These are phyloP conservation scores for Scheffersomyces cryptocercus DNA, from an alignment of 1,139 yeast genomes.

Conservation along the genomic window DNA sequence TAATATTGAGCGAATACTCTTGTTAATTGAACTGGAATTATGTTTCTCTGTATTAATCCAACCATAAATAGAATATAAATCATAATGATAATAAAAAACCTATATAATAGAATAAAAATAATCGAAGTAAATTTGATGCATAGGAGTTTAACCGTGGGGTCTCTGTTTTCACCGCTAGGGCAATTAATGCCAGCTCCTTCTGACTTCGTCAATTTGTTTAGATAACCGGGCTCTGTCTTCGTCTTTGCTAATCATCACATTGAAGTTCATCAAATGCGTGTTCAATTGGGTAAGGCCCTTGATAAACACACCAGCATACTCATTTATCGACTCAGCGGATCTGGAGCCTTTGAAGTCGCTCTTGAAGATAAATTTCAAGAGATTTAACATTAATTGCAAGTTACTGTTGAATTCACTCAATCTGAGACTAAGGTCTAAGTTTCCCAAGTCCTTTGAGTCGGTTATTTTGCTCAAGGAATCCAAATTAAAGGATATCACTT, in stretches of 20 bases:
- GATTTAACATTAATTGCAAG: conserved; percentile 22
- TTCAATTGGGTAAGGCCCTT: conserved; percentile 13
- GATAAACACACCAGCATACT: background rate
- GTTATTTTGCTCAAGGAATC: conserved; percentile 22
- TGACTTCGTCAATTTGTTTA: background rate
- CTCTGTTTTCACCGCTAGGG: no score
- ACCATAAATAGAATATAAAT: no score
- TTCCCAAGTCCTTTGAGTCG: conserved; percentile 7
- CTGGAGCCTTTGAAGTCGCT: conserved; percentile 1
- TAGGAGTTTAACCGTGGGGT: no score
- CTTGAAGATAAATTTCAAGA: conserved; percentile 18
- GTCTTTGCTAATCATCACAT: conserved; percentile 13
- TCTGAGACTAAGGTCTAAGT: conserved; percentile 15
- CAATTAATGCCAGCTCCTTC: background rate
- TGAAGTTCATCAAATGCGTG: conserved; percentile 15
- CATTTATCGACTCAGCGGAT: no score
- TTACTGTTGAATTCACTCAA: conserved; percentile 23
- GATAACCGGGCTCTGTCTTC: conserved; percentile 8
- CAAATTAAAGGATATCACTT: conserved; percentile 35
- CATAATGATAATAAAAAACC: no score
- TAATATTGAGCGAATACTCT: no score
- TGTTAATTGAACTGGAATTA: no score
- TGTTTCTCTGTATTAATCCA: no score
- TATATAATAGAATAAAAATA: no score
- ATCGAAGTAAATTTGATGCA: no score